phyloP scores from a whole-genome alignment of 768 basidiomycete species.

The Rubroboletus pulcherrimus region DNA sequence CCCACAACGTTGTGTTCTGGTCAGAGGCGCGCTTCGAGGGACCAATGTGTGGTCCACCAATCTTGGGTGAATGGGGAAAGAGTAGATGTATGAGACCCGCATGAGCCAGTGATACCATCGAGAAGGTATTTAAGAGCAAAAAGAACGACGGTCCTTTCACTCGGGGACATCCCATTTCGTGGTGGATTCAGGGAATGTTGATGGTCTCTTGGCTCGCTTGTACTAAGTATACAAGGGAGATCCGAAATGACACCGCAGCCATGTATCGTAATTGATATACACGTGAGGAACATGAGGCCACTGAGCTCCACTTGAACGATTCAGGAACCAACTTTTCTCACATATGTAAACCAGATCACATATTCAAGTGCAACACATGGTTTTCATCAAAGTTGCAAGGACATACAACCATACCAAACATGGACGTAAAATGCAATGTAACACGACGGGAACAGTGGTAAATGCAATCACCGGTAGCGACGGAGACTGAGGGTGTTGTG shows the following conservation, averaged over 20 bases:
- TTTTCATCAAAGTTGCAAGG: conserved; percentile 11
- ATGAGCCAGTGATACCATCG: conserved; percentile 12
- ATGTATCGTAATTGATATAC: conserved; percentile 13
- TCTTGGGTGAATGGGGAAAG: not conserved
- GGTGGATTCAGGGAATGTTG: conserved; percentile 5
- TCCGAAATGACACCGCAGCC: conserved; percentile 15
- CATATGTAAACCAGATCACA: not conserved
- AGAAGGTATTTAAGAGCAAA: conserved; percentile 13
- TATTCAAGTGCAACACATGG: conserved; percentile 3
- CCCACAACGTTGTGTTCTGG: conserved; percentile 51
- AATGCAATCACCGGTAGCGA: conserved; percentile 65
- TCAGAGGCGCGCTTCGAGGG: conserved; percentile 16
- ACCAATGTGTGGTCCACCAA: not conserved
- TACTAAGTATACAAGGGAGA: conserved; percentile 1
- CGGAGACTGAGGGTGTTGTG: conserved; percentile 97
- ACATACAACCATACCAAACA: conserved; percentile 29
- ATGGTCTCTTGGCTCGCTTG: not conserved
- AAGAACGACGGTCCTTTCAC: conserved; percentile 7
- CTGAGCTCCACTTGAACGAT: not conserved
- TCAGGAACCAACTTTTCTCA: not conserved
- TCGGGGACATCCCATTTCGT: conserved; percentile 13
- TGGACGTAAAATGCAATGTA: conserved; percentile 19
- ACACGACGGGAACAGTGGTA: conserved; percentile 1
- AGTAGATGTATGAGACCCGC: conserved; percentile 6
- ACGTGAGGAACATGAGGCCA: conserved; percentile 21